phyloP scores from a whole-genome alignment of 495 filamentous ascomycete genomes.

The Xylaria bambusicola region DNA sequence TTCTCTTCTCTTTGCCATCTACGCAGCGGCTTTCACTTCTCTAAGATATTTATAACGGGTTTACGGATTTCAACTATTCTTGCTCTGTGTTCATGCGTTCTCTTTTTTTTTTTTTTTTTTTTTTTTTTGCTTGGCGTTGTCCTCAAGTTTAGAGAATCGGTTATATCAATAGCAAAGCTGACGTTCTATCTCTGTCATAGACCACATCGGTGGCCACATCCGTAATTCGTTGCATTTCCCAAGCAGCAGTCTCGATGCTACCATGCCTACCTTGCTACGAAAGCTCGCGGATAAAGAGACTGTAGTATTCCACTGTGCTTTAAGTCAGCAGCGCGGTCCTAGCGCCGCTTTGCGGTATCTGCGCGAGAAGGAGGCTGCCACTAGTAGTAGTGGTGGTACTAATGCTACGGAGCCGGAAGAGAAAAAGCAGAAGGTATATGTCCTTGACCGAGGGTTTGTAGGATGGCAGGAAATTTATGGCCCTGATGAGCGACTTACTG shows the following conservation, averaged over 20 bases:
- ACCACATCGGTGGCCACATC: conserved; percentile 95
- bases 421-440: conserved; percentile 67
- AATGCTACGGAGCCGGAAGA: conserved; percentile 23
- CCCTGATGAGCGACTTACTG: conserved; percentile 76
- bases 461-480: conserved; percentile 91
- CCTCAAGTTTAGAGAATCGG: too few relatives aligned
- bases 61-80: too few relatives aligned
- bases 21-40: too few relatives aligned
- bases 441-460: conserved; percentile 85
- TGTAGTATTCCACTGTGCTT: conserved; percentile 94
- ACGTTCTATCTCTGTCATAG: conserved; percentile 38
- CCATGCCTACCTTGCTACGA: conserved; percentile 78
- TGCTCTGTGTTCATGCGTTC: not conserved
- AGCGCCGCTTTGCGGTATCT: conserved; percentile 69
- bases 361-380: conserved; percentile 57
- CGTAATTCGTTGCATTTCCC: conserved; percentile 72
- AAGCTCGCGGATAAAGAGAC: conserved; percentile 74
- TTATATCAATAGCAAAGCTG: too few relatives aligned
- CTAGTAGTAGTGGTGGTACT: conserved; percentile 13
- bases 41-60: too few relatives aligned
- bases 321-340: conserved; percentile 85
- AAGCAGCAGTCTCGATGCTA: conserved; percentile 67
- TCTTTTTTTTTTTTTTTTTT: not conserved
- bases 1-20: not conserved
- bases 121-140: too few relatives aligned